Percentiles rank a stretch among this genome's conserved stretches.
Evolutionary conservation across 169 alveolate genomes (phyloP).

Genomic region (Perkinsus olseni): DNA sequence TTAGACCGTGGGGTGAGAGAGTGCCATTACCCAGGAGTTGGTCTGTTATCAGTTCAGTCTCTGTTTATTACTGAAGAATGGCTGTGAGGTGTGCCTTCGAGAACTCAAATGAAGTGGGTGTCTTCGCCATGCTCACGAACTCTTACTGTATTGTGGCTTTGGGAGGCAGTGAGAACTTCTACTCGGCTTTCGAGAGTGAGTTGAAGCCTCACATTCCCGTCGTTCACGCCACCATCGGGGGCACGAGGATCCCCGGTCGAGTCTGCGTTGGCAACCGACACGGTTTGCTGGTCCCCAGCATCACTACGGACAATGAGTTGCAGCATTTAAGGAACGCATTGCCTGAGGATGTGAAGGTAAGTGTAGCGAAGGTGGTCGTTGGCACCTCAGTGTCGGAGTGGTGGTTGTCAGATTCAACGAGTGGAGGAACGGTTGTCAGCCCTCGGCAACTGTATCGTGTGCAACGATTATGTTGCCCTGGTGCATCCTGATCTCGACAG

Average conservation of each 20-base stretch:
- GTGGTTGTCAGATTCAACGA: slow-evolving; percentile 65
- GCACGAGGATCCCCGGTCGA: slow-evolving; percentile 92
- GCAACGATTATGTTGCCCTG: slow-evolving; percentile 96
- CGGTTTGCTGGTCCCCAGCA: slow-evolving; percentile 94
- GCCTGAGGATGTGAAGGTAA: slow-evolving; percentile 66
- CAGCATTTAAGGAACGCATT: slow-evolving; percentile 89
- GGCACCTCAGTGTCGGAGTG: no score
- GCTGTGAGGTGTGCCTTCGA: slow-evolving; percentile 63
- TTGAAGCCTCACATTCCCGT: slow-evolving; percentile 89
- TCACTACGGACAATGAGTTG: slow-evolving; percentile 93
- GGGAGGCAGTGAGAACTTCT: slow-evolving; percentile 93
- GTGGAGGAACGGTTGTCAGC: slow-evolving; percentile 97
- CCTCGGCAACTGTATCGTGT: slow-evolving; percentile 93
- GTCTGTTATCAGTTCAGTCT: not conserved
- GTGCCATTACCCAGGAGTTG: no score
- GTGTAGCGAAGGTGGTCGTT: slow-evolving; percentile 41
- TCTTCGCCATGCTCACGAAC: slow-evolving; percentile 91
- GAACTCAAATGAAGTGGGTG: slow-evolving; percentile 95
- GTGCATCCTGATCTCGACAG: slow-evolving; percentile 96
- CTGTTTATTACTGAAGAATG: slow-evolving; percentile 8
- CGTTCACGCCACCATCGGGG: slow-evolving; percentile 91
- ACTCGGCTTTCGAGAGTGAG: slow-evolving; percentile 90
- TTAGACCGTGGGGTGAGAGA: no score
- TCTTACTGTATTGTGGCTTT: slow-evolving; percentile 86
- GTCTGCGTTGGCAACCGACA: slow-evolving; percentile 90